Evolutionary conservation across 2,329 filamentous ascomycete genomes (phyloP), one percentile per base, ranked within the genome.

Genomic region (Aciculosporium take): DNA sequence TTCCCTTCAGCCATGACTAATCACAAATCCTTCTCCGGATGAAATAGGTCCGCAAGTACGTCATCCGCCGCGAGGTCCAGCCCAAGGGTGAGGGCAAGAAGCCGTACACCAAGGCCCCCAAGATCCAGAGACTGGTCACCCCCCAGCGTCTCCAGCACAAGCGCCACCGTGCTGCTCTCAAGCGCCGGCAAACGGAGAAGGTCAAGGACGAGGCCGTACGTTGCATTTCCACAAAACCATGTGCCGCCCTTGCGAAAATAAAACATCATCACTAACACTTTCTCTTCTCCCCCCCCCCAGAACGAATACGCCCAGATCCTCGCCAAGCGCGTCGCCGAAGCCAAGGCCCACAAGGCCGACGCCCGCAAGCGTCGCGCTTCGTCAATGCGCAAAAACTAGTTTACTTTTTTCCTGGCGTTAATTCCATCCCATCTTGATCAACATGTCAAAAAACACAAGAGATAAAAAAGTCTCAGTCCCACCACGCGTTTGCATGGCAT

Each of bases 141-240:
- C 91, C 91, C 68, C 91, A 96, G 76, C 91, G 91, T 69, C 87
- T 98, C 65, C 91, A 98, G 80, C 91, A 94, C 84, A 98, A 96
- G 85, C 87, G 91, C 63, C 91, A 96, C 78, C 79, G 88, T 59
- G 74, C 93, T 62, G 89, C 91, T 62, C 83, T 98, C 73, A 98
- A 98, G 87, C 86, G 89, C 69, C 89, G 91, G 70, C 85, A 87
- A 65, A 73, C 88, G 62, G 91, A 98, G 77, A 84, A 88, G 71
- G 79, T 86, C 74, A 95, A 95, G 81, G 91, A 98, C 66, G 89
- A 94, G 76, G 91, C 91, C 64, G 91, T 94, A 86, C 65, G 84
- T 79, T 51, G 41, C 79, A 51, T 41, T 39, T 13, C 17, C 17
- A 12, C 13, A 7, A 24, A 21, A 21, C 1, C 8, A 6, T 34